Conservation (phyloP, 1,139 yeast genomes). For the Debaryomyces sp. region DNA sequence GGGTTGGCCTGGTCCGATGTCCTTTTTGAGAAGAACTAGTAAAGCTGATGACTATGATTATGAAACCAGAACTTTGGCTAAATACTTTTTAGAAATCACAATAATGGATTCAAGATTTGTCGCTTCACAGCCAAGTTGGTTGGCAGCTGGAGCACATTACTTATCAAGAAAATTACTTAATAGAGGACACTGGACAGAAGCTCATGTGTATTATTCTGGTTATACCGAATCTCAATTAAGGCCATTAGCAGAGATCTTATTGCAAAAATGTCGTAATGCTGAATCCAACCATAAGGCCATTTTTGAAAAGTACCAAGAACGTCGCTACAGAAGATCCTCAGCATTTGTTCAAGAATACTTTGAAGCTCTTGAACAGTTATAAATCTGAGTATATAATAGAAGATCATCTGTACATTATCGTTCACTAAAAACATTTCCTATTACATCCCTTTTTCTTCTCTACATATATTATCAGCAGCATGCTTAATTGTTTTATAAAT, state of each 20-base stretch:
- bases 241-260: constrained; percentile 73
- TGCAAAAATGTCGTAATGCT: constrained; percentile 75
- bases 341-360: constrained; percentile 82
- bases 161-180: constrained; percentile 72
- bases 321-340: constrained; percentile 80
- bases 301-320: constrained; percentile 85
- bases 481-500: constrained; percentile 7
- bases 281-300: constrained; percentile 78
- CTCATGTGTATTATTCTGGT: constrained; percentile 88
- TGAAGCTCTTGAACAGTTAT: constrained; percentile 25
- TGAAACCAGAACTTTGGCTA: constrained; percentile 91
- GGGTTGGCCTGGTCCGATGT: constrained; percentile 99
- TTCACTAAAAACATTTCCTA: neutral
- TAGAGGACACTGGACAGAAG: constrained; percentile 80
- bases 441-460: neutral
- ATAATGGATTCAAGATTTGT: constrained; percentile 90
- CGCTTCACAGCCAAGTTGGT: constrained; percentile 90
- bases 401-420: constrained; percentile 14
- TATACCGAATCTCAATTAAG: constrained; percentile 82
- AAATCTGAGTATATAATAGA: neutral
- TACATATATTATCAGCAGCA: neutral
- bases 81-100: constrained; percentile 87
- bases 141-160: constrained; percentile 93
- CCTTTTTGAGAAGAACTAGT: constrained; percentile 87
- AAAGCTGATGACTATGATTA: constrained; percentile 98